phyloP scores from a whole-genome alignment of 2,329 filamentous ascomycete species.

The Aspergillus sp. region DNA sequence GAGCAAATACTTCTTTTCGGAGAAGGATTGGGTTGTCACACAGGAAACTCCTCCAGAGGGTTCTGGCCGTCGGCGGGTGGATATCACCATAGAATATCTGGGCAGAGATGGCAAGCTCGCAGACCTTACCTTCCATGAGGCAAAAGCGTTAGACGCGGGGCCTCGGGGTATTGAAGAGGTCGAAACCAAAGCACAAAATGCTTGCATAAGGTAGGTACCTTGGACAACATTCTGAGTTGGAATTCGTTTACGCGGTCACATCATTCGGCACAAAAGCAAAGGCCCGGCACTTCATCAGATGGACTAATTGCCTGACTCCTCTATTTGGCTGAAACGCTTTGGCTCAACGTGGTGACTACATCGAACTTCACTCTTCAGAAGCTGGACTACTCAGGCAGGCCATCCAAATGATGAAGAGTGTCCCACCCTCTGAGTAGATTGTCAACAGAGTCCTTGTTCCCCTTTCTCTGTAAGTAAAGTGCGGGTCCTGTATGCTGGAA shows the following conservation, averaged over 20 bases:
- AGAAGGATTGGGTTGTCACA: slow-evolving; percentile 1
- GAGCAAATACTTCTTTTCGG: not conserved
- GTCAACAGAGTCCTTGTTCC: not conserved
- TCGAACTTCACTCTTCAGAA: slow-evolving; percentile 3
- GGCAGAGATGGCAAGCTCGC: not conserved
- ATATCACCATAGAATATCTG: slow-evolving; percentile 4
- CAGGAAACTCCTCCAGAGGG: not conserved
- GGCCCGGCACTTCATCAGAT: not conserved
- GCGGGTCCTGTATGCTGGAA: no score
- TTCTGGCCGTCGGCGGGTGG: not conserved
- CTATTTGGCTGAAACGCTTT: not conserved
- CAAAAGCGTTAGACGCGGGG: not conserved
- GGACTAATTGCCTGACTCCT: not conserved
- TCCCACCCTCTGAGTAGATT: not conserved
- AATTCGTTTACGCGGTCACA: slow-evolving; percentile 4
- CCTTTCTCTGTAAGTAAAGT: not conserved
- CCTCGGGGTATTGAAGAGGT: not conserved
- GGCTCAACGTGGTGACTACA: not conserved
- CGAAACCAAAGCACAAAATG: not conserved
- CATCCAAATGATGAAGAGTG: not conserved
- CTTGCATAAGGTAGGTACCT: slow-evolving; percentile 5
- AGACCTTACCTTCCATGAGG: not conserved
- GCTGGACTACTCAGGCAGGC: not conserved
- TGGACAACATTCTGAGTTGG: not conserved
- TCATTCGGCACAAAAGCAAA: slow-evolving; percentile 3